Evolutionary conservation across 805 yeast species (phyloP), one percentile per base, ranked within the genome.

Genomic region (Ogataea glucozyma): DNA sequence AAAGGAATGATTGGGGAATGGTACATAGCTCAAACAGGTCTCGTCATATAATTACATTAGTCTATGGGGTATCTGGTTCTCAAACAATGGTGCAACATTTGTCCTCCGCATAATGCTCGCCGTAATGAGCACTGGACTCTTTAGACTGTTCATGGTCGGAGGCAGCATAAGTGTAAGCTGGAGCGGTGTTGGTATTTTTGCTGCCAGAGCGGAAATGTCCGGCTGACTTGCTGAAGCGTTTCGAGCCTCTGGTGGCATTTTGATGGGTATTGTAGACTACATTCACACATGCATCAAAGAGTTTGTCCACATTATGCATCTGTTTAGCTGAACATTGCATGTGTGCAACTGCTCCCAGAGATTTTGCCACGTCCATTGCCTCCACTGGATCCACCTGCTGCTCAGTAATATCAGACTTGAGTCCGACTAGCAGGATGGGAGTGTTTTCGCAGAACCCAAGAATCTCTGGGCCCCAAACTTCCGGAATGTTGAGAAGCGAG

Each of bases 381-480:
- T 57, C 54, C 10, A 18, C 38, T 3, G 58, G 56, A 33, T 60
- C 46, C 14, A 61, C 59, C 14, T 47, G 42, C 30, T 49, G 54
- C 16, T 48, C 37, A 6, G 35, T 91, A 44, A 85, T 66, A 62
- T 90, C 97, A 4, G 80, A 64, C 57, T 90, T 88, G 24, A 91
- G 74, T 1, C 96, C 97, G n/a, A 88, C 88, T 26, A 91, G 66
- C 20, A 88, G 61, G 13, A 83, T 75, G 1, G 96, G 95, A 2
- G 82, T 74, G 2, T 79, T 84, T 3, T 90, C 89, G 59, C 96
- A 88, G 60, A 84, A 88, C 57, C 85, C 89, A 46, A 72, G 68
- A 1, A 87, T 85, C 60, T 90, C 98, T 1, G 96, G 96, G 30
- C 78, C 77, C 98, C 98, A 90, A 47, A 76, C 78, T 49, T 88